Conservation (phyloP, 257 asterid species). For the Haberlea rhodopensis region DNA sequence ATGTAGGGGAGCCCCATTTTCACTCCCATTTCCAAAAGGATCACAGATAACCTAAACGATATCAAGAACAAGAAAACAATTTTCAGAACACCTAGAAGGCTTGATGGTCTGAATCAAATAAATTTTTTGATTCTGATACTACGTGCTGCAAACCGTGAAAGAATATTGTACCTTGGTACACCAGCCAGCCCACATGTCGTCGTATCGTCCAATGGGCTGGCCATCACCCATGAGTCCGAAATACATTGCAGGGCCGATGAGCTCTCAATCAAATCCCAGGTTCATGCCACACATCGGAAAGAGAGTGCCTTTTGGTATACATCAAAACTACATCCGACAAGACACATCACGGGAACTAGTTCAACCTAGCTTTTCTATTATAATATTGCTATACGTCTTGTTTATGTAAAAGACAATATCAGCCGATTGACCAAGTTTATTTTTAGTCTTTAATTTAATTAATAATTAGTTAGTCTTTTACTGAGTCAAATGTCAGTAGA, state of each 20-base stretch:
- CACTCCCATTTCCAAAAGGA: slow-evolving; percentile 77
- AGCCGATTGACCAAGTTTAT: too few relatives aligned
- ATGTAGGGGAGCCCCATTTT: slow-evolving; percentile 90
- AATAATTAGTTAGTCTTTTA: too few relatives aligned
- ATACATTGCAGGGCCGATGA: slow-evolving; percentile 92
- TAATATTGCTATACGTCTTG: background rate
- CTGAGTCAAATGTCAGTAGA: too few relatives aligned
- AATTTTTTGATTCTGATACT: background rate
- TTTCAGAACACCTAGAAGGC: background rate
- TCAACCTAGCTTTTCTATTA: background rate
- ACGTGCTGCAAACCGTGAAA: background rate
- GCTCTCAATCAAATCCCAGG: slow-evolving; percentile 79
- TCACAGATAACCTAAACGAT: slow-evolving; percentile 70
- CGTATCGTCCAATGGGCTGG: slow-evolving; percentile 93
- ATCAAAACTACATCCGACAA: slow-evolving; percentile 57
- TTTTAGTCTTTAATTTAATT: too few relatives aligned
- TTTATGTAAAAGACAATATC: too few relatives aligned
- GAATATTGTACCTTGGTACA: slow-evolving; percentile 57
- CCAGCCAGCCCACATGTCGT: slow-evolving; percentile 99
- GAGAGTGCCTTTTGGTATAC: slow-evolving; percentile 85
- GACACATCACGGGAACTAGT: background rate
- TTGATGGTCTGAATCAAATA: background rate
- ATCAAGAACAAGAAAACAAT: background rate
- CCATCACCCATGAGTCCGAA: slow-evolving; percentile 98
- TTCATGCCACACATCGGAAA: slow-evolving; percentile 98